Evolutionary conservation across 352 stramenopile genomes (phyloP).

Genomic region (Phytophthora citrophthora): DNA sequence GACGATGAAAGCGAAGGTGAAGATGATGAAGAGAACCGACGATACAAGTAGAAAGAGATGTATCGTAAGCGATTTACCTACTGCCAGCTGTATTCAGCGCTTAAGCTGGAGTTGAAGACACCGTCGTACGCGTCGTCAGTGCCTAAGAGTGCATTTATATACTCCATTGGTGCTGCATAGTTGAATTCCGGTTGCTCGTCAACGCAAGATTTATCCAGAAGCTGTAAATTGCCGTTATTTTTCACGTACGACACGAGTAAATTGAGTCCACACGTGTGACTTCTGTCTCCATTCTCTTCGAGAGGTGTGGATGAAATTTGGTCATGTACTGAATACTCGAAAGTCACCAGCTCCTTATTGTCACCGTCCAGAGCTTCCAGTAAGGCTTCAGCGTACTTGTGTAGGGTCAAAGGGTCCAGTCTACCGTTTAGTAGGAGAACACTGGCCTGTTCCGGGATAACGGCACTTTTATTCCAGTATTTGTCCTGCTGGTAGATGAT

Average conservation of each 20-base stretch:
- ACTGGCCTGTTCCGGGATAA: slow-evolving; percentile 37
- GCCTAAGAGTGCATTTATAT: slow-evolving; percentile 21
- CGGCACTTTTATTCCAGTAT: slow-evolving; percentile 55
- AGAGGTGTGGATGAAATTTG: slow-evolving; percentile 40
- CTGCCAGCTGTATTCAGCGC: background rate
- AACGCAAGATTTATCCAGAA: slow-evolving; percentile 49
- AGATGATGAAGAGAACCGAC: background rate
- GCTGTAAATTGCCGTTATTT: slow-evolving; percentile 31
- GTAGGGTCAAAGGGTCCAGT: slow-evolving; percentile 46
- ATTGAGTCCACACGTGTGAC: slow-evolving; percentile 43
- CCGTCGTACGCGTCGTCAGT: slow-evolving; percentile 46
- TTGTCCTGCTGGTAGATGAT: slow-evolving; percentile 53
- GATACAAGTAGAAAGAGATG: slow-evolving; percentile 1
- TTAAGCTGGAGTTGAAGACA: slow-evolving; percentile 21
- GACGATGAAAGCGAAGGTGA: slow-evolving; percentile 7
- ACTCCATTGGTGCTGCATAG: slow-evolving; percentile 16
- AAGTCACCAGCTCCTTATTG: slow-evolving; percentile 48
- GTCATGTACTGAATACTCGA: slow-evolving; percentile 48
- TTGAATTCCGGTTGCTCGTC: slow-evolving; percentile 26
- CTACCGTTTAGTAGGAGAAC: slow-evolving; percentile 55
- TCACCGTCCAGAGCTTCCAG: slow-evolving; percentile 31
- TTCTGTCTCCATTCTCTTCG: slow-evolving; percentile 15
- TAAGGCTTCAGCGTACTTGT: slow-evolving; percentile 51
- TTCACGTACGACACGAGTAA: slow-evolving; percentile 50
- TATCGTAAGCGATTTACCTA: too few relatives aligned